Conservation (phyloP, 106 monocot species). For the Dendrobium catenatum region DNA sequence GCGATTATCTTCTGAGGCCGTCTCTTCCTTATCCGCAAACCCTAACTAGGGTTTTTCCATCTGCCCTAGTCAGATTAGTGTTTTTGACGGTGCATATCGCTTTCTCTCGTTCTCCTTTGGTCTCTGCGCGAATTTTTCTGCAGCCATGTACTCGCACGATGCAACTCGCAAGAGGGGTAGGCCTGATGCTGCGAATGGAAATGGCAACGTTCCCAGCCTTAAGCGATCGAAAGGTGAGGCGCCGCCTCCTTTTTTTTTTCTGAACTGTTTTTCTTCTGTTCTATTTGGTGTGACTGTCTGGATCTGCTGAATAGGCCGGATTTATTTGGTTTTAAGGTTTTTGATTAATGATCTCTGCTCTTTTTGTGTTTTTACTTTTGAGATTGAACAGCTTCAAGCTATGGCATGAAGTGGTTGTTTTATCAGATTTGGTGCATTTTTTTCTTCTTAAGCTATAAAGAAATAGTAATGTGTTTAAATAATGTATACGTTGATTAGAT, state of each 20-base stretch:
- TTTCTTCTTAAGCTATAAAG: background rate
- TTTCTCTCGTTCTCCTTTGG: background rate
- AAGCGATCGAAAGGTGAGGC: slow-evolving; percentile 16
- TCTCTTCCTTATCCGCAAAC: background rate
- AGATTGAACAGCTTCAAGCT: background rate
- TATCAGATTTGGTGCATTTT: background rate
- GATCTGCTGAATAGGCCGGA: background rate
- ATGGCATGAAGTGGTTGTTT: background rate
- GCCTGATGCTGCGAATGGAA: slow-evolving; percentile 11
- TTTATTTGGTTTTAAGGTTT: background rate
- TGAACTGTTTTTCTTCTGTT: background rate
- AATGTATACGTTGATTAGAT: too few relatives aligned
- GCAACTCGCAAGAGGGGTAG: slow-evolving; percentile 20
- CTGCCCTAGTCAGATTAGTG: background rate
- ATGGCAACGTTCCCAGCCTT: slow-evolving; percentile 6
- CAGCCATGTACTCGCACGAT: background rate
- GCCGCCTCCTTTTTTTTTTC: background rate
- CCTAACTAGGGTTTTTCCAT: slow-evolving; percentile 10
- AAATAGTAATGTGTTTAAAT: background rate
- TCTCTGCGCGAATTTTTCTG: background rate
- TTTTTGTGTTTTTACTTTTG: background rate
- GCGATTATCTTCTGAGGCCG: too few relatives aligned
- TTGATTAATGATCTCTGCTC: background rate
- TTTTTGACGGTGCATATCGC: background rate
- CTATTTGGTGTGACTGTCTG: background rate